Evolutionary conservation across 345 rosid species (phyloP).

Genomic region (Gossypium sturtianum): DNA sequence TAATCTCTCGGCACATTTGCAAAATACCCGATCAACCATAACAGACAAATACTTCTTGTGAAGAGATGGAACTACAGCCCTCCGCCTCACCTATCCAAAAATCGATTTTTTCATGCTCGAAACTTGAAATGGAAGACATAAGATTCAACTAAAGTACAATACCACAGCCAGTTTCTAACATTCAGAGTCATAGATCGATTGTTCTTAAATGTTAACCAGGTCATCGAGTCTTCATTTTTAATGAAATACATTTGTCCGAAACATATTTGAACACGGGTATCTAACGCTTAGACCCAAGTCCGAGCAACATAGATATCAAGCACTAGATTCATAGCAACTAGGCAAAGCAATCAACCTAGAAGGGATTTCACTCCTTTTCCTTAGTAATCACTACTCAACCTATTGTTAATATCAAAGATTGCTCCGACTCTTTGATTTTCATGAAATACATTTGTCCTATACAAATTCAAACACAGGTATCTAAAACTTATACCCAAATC

Average conservation of each 20-base stretch:
- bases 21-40: conserved; percentile 87
- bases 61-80: conserved; percentile 90
- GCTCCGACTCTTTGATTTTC: neutral
- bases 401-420: neutral
- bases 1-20: conserved; percentile 82
- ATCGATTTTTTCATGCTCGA: conserved; percentile 2
- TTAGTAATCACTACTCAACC: neutral
- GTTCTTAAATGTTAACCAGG: neutral
- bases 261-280: neutral
- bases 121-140: neutral
- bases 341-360: neutral
- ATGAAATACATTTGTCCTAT: neutral
- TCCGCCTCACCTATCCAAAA: conserved; percentile 64
- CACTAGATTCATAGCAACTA: neutral
- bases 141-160: neutral
- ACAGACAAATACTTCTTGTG: conserved; percentile 85
- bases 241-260: neutral
- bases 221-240: neutral
- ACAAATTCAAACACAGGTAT: neutral
- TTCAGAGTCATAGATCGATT: neutral
- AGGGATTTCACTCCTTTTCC: neutral
- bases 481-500: neutral
- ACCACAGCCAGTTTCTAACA: neutral
- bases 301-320: neutral
- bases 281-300: neutral